Evolutionary conservation across 2,329 filamentous ascomycete species (phyloP).

Genomic region (Stagonosporopsis cucurbitacearum): DNA sequence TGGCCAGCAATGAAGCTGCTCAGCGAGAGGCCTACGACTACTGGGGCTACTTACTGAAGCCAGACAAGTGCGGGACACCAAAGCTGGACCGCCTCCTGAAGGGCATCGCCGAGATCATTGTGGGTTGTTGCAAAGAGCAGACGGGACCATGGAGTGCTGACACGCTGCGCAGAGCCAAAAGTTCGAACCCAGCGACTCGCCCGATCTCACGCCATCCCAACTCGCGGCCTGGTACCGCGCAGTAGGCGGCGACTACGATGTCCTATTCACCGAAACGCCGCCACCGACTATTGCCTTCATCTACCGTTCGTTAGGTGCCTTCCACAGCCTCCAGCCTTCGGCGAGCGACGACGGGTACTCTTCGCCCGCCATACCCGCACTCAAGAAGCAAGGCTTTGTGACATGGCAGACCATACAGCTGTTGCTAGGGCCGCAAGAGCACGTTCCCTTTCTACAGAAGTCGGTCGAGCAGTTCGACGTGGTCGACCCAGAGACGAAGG

Average conservation of each 20-base stretch:
- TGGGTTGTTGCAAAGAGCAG: conserved; percentile 38
- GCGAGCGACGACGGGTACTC: conserved; percentile 69
- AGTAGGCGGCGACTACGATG: conserved; percentile 55
- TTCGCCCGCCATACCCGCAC: conserved; percentile 77
- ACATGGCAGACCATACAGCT: conserved; percentile 94
- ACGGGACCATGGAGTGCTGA: conserved; percentile 15
- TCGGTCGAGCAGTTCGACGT: conserved; percentile 80
- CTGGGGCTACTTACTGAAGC: conserved; percentile 59
- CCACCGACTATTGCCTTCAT: conserved; percentile 83
- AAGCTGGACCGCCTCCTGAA: conserved; percentile 54
- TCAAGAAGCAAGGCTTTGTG: conserved; percentile 85
- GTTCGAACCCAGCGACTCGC: conserved; percentile 53
- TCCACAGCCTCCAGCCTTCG: conserved; percentile 81
- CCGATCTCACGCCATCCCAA: conserved; percentile 57
- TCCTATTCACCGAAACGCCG: conserved; percentile 78
- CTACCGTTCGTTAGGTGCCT: conserved; percentile 88
- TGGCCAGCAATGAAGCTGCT: conserved; percentile 36
- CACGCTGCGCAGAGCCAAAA: conserved; percentile 45
- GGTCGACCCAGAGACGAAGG: conserved; percentile 70
- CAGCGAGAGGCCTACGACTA: conserved; percentile 55
- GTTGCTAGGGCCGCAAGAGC: conserved; percentile 84
- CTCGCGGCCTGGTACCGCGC: conserved; percentile 59
- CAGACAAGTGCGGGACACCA: conserved; percentile 59
- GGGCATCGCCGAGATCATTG: conserved; percentile 57
- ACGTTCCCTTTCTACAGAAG: conserved; percentile 81